Base-by-base conservation (phyloP, 75 land plant species). In the Picea sitchensis region DNA sequence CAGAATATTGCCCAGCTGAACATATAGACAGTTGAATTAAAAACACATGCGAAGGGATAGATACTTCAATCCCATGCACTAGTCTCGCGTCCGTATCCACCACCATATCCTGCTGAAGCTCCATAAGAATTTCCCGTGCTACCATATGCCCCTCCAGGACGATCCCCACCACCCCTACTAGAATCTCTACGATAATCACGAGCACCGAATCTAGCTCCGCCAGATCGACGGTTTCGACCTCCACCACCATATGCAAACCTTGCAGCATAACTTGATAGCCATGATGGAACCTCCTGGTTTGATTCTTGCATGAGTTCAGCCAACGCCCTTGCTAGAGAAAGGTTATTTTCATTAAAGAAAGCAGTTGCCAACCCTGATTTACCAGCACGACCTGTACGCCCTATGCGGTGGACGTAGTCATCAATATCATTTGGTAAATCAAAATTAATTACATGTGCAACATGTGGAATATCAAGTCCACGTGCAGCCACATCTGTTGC, bases 401-500 rank as follows among this genome's bases (percentile, higher is more conserved):
- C 98, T 47, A 95, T 95, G 21, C 98, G 90, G 69, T 95, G 98
- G n/a, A 95, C 96, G 76, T 95, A 95, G 80, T 91, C 94, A 83
- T 95, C 96, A 78, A 93, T 91, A 81, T 95, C 96, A 76, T 90
- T 90, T 5, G 98, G 96, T 36, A 95, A 86, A 59, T 95, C 98
- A 84, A 93, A 95, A 81, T 95, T 95, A 68, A 95, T 84, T 11
- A 95, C 96, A 84, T 95, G 96, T 0, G 96, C 87, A 57, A 95
- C 98, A 78, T 95, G 98, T 6, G 96, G 96, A 68, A 95, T 95
- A 69, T 95, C 98, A 64, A 95, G 85, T 14, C 96, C 96, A 31
- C 96, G 86, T 3, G 96, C 94, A 41, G 98, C 96, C 36, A 95
- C 97, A 82, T 94, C 97, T 73, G 97, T 94, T 15, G 97, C 97